Evolutionary conservation across 441 rosid species (phyloP).

Genomic region (Hypseocharis bilobata): DNA sequence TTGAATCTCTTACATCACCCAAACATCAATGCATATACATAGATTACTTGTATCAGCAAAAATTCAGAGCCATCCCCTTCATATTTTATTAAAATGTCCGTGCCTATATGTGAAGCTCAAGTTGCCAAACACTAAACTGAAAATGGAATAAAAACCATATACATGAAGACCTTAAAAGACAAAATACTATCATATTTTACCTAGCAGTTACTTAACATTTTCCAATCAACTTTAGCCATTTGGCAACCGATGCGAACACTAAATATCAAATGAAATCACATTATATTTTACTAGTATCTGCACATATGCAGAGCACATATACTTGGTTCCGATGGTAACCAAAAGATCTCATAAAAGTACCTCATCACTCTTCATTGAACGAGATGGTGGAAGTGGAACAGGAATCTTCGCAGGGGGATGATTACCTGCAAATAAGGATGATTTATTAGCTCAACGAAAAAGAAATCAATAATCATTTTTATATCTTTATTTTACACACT

Average conservation of each 20-base stretch:
- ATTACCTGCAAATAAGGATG: slow-evolving; percentile 42
- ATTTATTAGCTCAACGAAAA: slow-evolving; percentile 16
- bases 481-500: neutral
- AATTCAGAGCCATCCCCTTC: neutral
- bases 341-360: slow-evolving; percentile 26
- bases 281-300: neutral
- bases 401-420: slow-evolving; percentile 89
- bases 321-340: slow-evolving; percentile 3
- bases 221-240: neutral
- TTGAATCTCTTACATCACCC: neutral
- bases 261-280: neutral
- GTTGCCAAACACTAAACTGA: neutral
- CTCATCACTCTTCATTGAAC: slow-evolving; percentile 51
- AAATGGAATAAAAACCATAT: neutral
- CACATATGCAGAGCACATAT: too few species aligned
- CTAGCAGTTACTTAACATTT: neutral
- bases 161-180: neutral
- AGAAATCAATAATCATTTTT: neutral
- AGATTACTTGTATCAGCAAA: neutral
- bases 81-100: too few species aligned
- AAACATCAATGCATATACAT: neutral
- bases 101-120: neutral
- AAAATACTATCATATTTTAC: neutral
- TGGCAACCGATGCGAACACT: neutral
- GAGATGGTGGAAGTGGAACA: slow-evolving; percentile 63